Base-by-base conservation (phyloP, 371 early-diverging fungal species). In the Mortierella polycephala region DNA sequence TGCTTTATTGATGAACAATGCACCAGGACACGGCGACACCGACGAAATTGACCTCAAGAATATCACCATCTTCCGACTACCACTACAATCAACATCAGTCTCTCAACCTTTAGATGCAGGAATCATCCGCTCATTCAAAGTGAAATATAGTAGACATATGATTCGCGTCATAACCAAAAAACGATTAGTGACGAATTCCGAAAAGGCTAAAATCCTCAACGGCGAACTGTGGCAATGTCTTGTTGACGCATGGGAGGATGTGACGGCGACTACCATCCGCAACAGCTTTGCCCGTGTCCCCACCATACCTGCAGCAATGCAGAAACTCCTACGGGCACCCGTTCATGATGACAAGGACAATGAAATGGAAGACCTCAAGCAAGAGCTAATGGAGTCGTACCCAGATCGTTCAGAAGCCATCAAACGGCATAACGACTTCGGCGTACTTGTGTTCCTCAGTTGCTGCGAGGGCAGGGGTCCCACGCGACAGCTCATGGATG, bases 21-120 rank as follows among this genome's bases (percentile, higher is more conserved):
- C 62, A n/a, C 62, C 54, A 13, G 62, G 62, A 23, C 62, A 62
- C 13, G n/a, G 54, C 21, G n/a, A n/a, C n/a, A n/a, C n/a, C n/a
- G n/a, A n/a, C 20, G 45, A 0, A 7, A 0, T 39, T 44, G 54
- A 13, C 23, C 50, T 54, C 23, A 41, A 23, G 20, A 62, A 62
- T 30, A 62, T 54, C n/a, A 44, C 10, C 0, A 1, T 62, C 30
- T 14, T 62, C 21, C 11, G 44, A 6, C 62, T 62, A 2, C 62
- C 54, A 7, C 62, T 45, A 44, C 18, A 42, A 30, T n/a, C n/a
- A n/a, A 61, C 62, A 53, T 40, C 54, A n/a, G n/a, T n/a, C n/a
- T n/a, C n/a, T n/a, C n/a, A n/a, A n/a, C n/a, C n/a, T n/a, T n/a
- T n/a, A n/a, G n/a, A n/a, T n/a, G n/a, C n/a, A n/a, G n/a, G n/a